A percentile compares a stretch with the other conserved stretches of the same genome.
phyloP scores from a whole-genome alignment of 768 basidiomycete species.

The Pleurotus tuoliensis region DNA sequence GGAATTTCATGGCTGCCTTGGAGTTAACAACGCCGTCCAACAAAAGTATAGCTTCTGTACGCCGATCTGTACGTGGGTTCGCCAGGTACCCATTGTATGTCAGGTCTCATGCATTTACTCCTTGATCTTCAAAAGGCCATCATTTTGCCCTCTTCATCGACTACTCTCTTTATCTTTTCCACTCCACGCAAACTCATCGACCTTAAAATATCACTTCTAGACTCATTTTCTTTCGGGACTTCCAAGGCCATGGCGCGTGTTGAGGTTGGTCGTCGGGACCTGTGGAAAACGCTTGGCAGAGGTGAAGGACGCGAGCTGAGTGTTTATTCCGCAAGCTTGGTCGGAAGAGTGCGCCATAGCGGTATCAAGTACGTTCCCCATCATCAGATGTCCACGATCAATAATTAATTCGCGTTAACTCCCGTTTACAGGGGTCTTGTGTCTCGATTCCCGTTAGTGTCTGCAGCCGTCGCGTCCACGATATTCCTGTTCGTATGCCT shows the following conservation, averaged over 20 bases:
- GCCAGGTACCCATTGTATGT: neutral
- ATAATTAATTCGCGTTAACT: neutral
- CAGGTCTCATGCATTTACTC: constrained; percentile 9
- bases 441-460: constrained; percentile 62
- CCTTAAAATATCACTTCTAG: constrained; percentile 55
- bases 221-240: constrained; percentile 45
- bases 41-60: constrained; percentile 54
- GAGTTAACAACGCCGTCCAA: constrained; percentile 58
- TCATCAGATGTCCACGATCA: neutral
- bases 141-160: constrained; percentile 39
- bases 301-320: constrained; percentile 74
- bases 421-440: constrained; percentile 52
- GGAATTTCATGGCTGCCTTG: constrained; percentile 81
- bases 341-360: constrained; percentile 58
- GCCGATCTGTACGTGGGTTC: constrained; percentile 56
- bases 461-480: constrained; percentile 41
- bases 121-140: constrained; percentile 45
- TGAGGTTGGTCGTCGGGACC: constrained; percentile 71
- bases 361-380: constrained; percentile 60
- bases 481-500: constrained; percentile 46
- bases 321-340: constrained; percentile 57
- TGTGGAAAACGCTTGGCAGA: constrained; percentile 64
- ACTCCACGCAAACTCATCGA: constrained; percentile 36
- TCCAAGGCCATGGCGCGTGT: constrained; percentile 52
- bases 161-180: constrained; percentile 28